These are phyloP conservation scores for Epicoccum nigrum DNA, from an alignment of 2,329 filamentous ascomycete genomes.

Conservation along the genomic window DNA sequence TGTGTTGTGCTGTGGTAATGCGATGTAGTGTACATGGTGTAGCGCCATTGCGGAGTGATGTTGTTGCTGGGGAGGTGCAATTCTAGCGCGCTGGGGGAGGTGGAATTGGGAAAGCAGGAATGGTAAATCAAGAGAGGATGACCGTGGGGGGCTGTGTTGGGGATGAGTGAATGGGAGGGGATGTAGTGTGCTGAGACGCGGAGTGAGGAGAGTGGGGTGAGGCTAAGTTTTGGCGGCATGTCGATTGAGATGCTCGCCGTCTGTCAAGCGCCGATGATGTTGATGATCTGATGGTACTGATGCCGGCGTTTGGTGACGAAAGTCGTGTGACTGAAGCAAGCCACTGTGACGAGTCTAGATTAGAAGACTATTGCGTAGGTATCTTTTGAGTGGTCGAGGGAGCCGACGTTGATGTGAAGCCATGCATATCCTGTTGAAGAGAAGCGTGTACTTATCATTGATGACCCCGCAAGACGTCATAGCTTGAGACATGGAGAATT, in stretches of 20 bases:
- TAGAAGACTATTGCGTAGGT: no score
- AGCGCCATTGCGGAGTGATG: conserved; percentile 68
- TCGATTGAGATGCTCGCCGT: not conserved
- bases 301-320: not conserved
- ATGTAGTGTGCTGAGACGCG: conserved; percentile 65
- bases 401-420: no score
- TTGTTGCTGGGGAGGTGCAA: conserved; percentile 59
- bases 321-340: not conserved
- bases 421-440: no score
- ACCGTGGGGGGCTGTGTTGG: conserved; percentile 69
- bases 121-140: conserved; percentile 72
- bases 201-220: conserved; percentile 59
- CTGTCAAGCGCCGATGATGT: not conserved
- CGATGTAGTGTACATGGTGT: conserved; percentile 69
- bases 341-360: no score
- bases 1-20: conserved; percentile 73
- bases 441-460: no score
- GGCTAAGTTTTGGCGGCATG: conserved; percentile 25
- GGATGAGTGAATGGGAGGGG: conserved; percentile 61
- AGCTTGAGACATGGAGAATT: no score
- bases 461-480: conserved; percentile 24
- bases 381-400: not conserved
- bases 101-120: conserved; percentile 56
- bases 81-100: conserved; percentile 60
- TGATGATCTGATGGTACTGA: not conserved